Evolutionary conservation across 768 basidiomycete species (phyloP).

Genomic region (Albatrellus ellisii): DNA sequence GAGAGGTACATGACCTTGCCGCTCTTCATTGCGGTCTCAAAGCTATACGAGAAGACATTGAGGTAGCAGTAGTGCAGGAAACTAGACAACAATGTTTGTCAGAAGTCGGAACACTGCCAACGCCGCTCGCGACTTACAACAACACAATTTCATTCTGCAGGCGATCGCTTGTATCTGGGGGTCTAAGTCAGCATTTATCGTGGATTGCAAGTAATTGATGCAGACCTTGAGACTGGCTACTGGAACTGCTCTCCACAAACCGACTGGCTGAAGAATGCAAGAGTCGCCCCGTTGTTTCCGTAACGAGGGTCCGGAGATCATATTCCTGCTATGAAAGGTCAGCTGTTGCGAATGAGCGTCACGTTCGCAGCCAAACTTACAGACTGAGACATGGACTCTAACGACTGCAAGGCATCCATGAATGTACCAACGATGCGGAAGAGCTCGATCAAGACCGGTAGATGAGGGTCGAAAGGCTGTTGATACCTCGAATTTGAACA

Average conservation of each 20-base stretch:
- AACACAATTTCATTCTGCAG: neutral
- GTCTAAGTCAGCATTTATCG: no score
- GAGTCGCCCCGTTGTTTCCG: no score
- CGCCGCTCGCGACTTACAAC: neutral
- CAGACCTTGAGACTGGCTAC: no score
- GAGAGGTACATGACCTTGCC: constrained; percentile 3
- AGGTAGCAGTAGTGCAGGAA: constrained; percentile 11
- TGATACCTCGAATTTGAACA: constrained; percentile 17
- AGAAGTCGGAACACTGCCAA: neutral
- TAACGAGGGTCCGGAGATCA: no score
- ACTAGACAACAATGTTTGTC: neutral
- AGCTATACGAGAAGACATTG: constrained; percentile 11
- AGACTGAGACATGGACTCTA: neutral
- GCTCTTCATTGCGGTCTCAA: constrained; percentile 4
- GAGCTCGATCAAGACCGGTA: constrained; percentile 20
- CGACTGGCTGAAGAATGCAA: no score
- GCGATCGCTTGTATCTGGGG: neutral
- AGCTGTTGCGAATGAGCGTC: neutral
- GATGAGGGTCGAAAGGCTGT: constrained; percentile 17
- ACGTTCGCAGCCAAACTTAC: neutral
- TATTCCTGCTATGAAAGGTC: neutral
- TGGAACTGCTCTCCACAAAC: no score
- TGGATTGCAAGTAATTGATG: no score
- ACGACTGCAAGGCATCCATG: constrained; percentile 8
- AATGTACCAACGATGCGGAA: constrained; percentile 21